Percentiles rank a stretch among this genome's conserved stretches.
phyloP scores from a whole-genome alignment of 345 rosid genomes.

The Hibiscus mutabilis region DNA sequence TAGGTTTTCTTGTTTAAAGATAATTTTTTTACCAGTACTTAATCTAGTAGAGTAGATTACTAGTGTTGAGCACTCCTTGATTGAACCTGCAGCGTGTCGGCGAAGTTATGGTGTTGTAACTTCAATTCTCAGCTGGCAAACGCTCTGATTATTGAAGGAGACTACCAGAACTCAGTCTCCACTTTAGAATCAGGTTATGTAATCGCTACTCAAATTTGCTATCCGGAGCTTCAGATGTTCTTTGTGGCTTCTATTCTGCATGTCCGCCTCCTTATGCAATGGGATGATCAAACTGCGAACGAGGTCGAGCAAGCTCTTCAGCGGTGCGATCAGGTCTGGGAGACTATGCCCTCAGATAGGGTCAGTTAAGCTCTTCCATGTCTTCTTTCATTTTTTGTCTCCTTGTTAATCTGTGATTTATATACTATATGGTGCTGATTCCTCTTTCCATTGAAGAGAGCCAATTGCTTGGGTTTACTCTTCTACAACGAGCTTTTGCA shows the following conservation, averaged over 20 bases:
- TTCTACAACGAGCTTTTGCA: slow-evolving; percentile 91
- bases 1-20: background rate
- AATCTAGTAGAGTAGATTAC: background rate
- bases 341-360: slow-evolving; percentile 52
- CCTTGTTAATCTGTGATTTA: background rate
- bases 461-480: slow-evolving; percentile 62
- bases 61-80: background rate
- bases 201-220: slow-evolving; percentile 54
- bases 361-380: slow-evolving; percentile 33
- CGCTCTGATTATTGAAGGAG: slow-evolving; percentile 73
- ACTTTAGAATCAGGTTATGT: slow-evolving; percentile 58
- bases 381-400: background rate
- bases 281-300: slow-evolving; percentile 63
- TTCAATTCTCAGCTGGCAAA: slow-evolving; percentile 96
- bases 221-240: slow-evolving; percentile 90
- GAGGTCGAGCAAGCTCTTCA: slow-evolving; percentile 58
- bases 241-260: slow-evolving; percentile 79
- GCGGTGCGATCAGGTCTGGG: slow-evolving; percentile 74
- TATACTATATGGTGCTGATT: background rate
- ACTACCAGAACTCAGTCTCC: slow-evolving; percentile 58
- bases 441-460: slow-evolving; percentile 40
- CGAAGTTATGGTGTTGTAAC: slow-evolving; percentile 81
- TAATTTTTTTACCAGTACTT: background rate
- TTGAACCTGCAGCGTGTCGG: slow-evolving; percentile 31
- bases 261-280: slow-evolving; percentile 80